Evolutionary conservation across 2,329 filamentous ascomycete genomes (phyloP).

Genomic region (Colletotrichum sp.): DNA sequence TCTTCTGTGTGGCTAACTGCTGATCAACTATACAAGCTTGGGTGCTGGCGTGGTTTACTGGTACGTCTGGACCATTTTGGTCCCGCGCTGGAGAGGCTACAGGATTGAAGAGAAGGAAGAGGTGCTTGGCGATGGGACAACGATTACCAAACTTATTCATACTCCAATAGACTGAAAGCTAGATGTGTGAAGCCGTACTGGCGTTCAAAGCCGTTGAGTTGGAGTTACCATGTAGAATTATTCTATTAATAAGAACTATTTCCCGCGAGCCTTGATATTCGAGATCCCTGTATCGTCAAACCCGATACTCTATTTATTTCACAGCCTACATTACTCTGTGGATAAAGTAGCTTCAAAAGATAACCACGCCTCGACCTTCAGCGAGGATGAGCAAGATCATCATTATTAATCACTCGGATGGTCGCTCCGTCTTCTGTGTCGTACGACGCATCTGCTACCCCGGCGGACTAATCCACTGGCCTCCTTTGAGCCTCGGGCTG

Average conservation of each 20-base stretch:
- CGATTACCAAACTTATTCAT: constrained; percentile 62
- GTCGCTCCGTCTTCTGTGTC: not conserved
- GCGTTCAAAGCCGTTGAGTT: not conserved
- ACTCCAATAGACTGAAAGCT: not conserved
- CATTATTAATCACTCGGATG: not conserved
- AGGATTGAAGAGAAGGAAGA: constrained; percentile 65
- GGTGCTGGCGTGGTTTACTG: constrained; percentile 68
- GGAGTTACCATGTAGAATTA: not conserved
- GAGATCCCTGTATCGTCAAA: not conserved
- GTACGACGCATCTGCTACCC: not conserved
- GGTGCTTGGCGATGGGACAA: constrained; percentile 69
- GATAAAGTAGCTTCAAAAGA: not conserved
- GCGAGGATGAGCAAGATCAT: not conserved
- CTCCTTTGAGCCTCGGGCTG: not conserved
- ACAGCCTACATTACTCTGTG: not conserved
- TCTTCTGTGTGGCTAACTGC: not conserved
- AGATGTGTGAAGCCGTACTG: not conserved
- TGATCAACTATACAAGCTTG: constrained; percentile 48
- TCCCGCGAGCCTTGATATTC: not conserved
- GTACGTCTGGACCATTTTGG: constrained; percentile 67
- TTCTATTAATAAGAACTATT: not conserved
- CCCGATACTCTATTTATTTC: not conserved
- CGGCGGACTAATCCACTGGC: not conserved
- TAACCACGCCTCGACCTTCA: not conserved
- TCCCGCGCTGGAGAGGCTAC: constrained; percentile 66